Base-by-base conservation (phyloP, 2,329 filamentous ascomycete genomes). In the Calonectria hongkongensis region DNA sequence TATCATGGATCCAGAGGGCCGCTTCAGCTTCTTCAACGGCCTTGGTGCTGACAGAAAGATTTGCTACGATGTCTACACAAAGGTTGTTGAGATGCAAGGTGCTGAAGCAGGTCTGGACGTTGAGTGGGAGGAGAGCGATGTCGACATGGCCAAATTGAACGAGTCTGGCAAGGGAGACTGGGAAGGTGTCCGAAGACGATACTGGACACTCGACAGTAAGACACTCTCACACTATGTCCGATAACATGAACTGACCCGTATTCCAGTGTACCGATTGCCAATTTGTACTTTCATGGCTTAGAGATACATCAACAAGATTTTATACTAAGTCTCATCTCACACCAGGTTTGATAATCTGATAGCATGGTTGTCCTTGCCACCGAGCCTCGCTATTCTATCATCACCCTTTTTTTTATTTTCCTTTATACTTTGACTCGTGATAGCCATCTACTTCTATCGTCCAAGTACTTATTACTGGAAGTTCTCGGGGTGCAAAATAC, bases 11-110 rank as follows among this genome's bases (percentile, higher is more conserved):
- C 87, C 89, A 27, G 85, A 89, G 4, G 94, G 96, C 72, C 89
- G 93, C 10, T 98, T 97, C 82, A 93, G 96, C 75, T 97, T 96
- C 84, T 95, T 98, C 82, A 95, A 97, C 80, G 95, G 97, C 0
- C 91, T 98, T 71, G 97, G 97, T 0, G 97, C 97, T 3, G 97
- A 99, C 85, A 89, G 97, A 56, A 93, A 93, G 83, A 93, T 98
- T 74, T 98, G 95, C 84, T 98, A 98, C 84, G 97, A 98, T 85
- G 96, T 99, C 28, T 98, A 98, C 85, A 94, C 93, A 66, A 95
- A 94, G 83, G 95, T 98, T 3, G 93, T 95, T 2, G 96, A 98
- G 84, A 93, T 98, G 88, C 95, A 98, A 84, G 88, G 97, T 27
- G 91, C 93, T 74, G 96, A 98, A 78, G 95, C 95, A 12, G 96